Conservation (phyloP, 352 stramenopile species). For the Phytophthora pistaciae region DNA sequence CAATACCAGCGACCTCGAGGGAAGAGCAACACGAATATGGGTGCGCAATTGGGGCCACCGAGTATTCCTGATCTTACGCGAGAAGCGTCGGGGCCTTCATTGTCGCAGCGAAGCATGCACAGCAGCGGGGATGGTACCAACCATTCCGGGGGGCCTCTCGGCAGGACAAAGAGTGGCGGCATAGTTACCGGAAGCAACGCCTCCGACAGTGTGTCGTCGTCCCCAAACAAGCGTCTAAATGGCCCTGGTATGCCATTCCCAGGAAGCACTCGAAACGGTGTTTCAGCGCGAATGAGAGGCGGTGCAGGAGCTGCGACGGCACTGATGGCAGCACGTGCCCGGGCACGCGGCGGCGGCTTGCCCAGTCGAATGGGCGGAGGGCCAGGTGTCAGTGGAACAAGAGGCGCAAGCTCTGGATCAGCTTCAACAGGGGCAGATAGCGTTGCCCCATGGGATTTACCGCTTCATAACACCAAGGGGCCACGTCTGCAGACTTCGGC, state of each 20-base stretch:
- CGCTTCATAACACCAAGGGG: slow-evolving; percentile 50
- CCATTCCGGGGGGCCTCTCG: slow-evolving; percentile 14
- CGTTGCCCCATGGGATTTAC: slow-evolving; percentile 81
- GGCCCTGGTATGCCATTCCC: slow-evolving; percentile 30
- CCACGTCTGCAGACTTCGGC: slow-evolving; percentile 29
- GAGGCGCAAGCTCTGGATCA: slow-evolving; percentile 21
- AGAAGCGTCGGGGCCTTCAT: slow-evolving; percentile 57
- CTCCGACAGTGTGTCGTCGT: slow-evolving; percentile 50
- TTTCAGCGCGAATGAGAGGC: slow-evolving; percentile 47
- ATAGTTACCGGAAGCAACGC: slow-evolving; percentile 43
- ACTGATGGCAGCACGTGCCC: slow-evolving; percentile 73
- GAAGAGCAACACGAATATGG: slow-evolving; percentile 45
- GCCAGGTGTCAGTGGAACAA: slow-evolving; percentile 42
- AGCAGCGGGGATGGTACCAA: slow-evolving; percentile 27
- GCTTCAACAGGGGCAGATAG: slow-evolving; percentile 40
- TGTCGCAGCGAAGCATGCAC: slow-evolving; percentile 54
- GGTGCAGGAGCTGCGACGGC: slow-evolving; percentile 71
- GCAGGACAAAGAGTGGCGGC: slow-evolving; percentile 34
- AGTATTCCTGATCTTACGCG: slow-evolving; percentile 54
- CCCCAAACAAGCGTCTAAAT: slow-evolving; percentile 57
- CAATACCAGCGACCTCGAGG: slow-evolving; percentile 45
- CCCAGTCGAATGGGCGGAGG: slow-evolving; percentile 53
- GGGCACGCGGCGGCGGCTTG: slow-evolving; percentile 65
- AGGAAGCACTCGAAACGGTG: slow-evolving; percentile 25
- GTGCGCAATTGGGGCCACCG: slow-evolving; percentile 26